Evolutionary conservation across 2,329 filamentous ascomycete species (phyloP), one percentile per base, ranked within the genome.

Genomic region (Trichoderma breve): DNA sequence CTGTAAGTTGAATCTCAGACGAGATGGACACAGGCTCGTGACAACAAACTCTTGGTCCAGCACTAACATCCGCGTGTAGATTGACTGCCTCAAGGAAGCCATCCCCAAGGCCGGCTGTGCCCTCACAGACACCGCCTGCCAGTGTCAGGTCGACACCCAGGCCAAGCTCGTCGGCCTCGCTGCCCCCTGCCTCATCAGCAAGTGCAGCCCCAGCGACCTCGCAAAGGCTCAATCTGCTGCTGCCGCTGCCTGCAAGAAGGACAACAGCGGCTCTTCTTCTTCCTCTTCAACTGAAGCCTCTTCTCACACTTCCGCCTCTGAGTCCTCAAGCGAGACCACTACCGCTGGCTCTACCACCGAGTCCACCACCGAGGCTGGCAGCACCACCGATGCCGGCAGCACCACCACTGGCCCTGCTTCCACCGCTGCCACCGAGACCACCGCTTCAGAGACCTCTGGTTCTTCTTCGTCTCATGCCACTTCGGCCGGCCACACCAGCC

Each of bases 61-160:
- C 18, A 32, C 24, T 36, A 18, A 66, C 21, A 69, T 30, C 18
- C 43, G 6, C 30, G 30, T 34, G 11, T 28, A 82, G 80, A 47
- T 76, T 55, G 30, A 75, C 43, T 85, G 84, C 73, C 78, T 85
- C 18, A 39, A 74, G 51, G 75, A 79, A 18, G 78, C 78, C 73
- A 77, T 85, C 73, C 73, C 77, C 68, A 72, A 79, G 72, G 77
- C 79, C 60, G 82, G 81, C 76, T 85, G 83, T 76, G 47, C 73
- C 4, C 73, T 80, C 74, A 73, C 73, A 64, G 82, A 84, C 73
- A 76, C 79, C 11, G 76, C 75, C 65, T 85, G 84, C 78, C 79
- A 80, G 75, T 85, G 84, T 77, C 74, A 78, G 30, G n/a, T 78
- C 18, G 73, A 72, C 2, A 81, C 77, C 70, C 80, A 82, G 76